Conservation (phyloP, 2,329 filamentous ascomycete species). For the Fusarium sp. region DNA sequence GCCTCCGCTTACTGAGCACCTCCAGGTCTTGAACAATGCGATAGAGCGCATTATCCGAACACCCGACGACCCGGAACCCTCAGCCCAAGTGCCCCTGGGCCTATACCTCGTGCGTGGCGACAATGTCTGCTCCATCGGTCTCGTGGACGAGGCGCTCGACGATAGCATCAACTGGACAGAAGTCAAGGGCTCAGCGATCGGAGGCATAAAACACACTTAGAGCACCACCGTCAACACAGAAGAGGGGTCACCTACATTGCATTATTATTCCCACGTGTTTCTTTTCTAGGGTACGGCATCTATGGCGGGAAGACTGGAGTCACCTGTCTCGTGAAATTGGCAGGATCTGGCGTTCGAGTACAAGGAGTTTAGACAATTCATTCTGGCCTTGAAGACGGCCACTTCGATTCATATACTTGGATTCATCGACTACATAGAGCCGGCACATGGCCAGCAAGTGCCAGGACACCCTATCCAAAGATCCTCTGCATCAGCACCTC, state of each 20-base stretch:
- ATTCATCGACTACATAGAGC: conserved; percentile 30
- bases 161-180: conserved; percentile 91
- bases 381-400: conserved; percentile 35
- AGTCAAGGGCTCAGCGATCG: conserved; percentile 86
- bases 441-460: conserved; percentile 18
- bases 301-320: conserved; percentile 17
- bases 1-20: conserved; percentile 25
- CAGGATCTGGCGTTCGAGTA: conserved; percentile 43
- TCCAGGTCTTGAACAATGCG: conserved; percentile 80
- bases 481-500: conserved; percentile 73
- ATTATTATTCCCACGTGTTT: conserved; percentile 14
- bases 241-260: background rate
- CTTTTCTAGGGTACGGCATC: conserved; percentile 37
- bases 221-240: background rate
- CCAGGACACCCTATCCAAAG: conserved; percentile 59
- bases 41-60: conserved; percentile 92
- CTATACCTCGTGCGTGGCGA: conserved; percentile 94
- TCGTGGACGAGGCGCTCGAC: conserved; percentile 91
- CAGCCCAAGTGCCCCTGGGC: conserved; percentile 83
- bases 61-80: conserved; percentile 84
- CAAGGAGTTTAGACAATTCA: conserved; percentile 44
- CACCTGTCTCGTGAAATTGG: conserved; percentile 25
- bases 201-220: conserved; percentile 81
- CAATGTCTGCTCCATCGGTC: conserved; percentile 89
- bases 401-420: conserved; percentile 14